Base-by-base conservation (phyloP, 768 basidiomycete species). In the Mrakia hoshinonis region DNA sequence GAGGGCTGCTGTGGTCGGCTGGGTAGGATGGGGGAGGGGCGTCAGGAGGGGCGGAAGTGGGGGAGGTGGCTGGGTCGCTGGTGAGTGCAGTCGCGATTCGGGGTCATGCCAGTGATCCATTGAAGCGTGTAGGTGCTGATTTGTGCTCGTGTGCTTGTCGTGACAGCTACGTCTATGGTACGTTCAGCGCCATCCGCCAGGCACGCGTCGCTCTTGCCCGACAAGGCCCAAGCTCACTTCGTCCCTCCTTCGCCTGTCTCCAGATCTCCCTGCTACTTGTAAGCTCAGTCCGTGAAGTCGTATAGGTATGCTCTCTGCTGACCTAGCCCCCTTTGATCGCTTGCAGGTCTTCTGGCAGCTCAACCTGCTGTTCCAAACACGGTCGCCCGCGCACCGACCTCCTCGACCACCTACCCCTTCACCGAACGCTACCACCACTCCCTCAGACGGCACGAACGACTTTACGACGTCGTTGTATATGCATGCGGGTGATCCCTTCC, bases 281-380 rank as follows among this genome's bases (percentile, higher is more conserved):
- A 6, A 18, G 58, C 18, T 22, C 34, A 20, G 43, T 43, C 43
- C 15, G 5, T 9, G 3, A 38, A 15, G 3, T 31, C 15, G 9
- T 6, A 34, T 15, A 11, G 20, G 29, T 20, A 15, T 11, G 1
- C 26, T 55, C 24, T 4, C 34, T 1, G 6, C 22, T 39, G 11
- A n/a, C 34, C 58, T 38, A 15, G 43, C 6, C 6, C 55, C 3
- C 9, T 38, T 36, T 7, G 29, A 10, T 54, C 26, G 4, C 15
- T 34, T 9, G 1, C 58, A 61, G 46, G 62, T 64, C 26, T 48
- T 64, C 29, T 64, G 62, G 62, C 62, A 64, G 62, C 62, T 64
- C n/a, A 64, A 64, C 29, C 62, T 64, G 24, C 46, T 64, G 34
- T n/a, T 64, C 62, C 62, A 64, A 29, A 64, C 62, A 22, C 34